Evolutionary conservation across 2,329 filamentous ascomycete genomes (phyloP).

Genomic region (Epicoccum nigrum): DNA sequence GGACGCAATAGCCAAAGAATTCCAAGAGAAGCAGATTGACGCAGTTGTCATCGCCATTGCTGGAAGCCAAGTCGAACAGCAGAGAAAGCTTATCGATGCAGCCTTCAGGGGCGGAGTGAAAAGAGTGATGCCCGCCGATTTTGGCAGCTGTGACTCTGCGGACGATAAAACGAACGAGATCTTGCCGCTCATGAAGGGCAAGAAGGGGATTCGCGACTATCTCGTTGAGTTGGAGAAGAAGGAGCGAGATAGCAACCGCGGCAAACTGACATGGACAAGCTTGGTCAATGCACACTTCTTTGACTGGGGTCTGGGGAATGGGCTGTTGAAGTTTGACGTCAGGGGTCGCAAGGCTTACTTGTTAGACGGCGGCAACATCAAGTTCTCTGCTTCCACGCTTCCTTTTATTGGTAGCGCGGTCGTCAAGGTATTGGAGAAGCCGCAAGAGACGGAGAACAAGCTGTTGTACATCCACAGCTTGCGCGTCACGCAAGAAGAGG

Average conservation of each 20-base stretch:
- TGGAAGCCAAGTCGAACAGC: constrained; percentile 52
- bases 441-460: constrained; percentile 60
- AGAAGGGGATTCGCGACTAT: constrained; percentile 50
- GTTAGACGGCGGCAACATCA: constrained; percentile 63
- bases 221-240: constrained; percentile 57
- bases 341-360: constrained; percentile 59
- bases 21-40: constrained; percentile 53
- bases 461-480: constrained; percentile 65
- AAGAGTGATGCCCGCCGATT: constrained; percentile 68
- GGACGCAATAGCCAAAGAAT: constrained; percentile 41
- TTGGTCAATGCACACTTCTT: constrained; percentile 67
- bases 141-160: constrained; percentile 53
- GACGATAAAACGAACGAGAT: constrained; percentile 49
- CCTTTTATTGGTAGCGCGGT: constrained; percentile 61
- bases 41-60: constrained; percentile 60
- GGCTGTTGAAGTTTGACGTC: constrained; percentile 61
- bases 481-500: constrained; percentile 63
- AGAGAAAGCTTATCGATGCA: constrained; percentile 63
- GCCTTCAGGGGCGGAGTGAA: constrained; percentile 64
- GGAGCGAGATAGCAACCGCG: constrained; percentile 41
- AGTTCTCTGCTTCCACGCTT: constrained; percentile 60
- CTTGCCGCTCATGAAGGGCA: constrained; percentile 61
- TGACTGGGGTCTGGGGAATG: constrained; percentile 60
- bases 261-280: constrained; percentile 64
- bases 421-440: constrained; percentile 55